A percentile compares a stretch with the other conserved stretches of the same genome.
Evolutionary conservation across 306 rosid species (phyloP).

Genomic region (Vigna trinervia): DNA sequence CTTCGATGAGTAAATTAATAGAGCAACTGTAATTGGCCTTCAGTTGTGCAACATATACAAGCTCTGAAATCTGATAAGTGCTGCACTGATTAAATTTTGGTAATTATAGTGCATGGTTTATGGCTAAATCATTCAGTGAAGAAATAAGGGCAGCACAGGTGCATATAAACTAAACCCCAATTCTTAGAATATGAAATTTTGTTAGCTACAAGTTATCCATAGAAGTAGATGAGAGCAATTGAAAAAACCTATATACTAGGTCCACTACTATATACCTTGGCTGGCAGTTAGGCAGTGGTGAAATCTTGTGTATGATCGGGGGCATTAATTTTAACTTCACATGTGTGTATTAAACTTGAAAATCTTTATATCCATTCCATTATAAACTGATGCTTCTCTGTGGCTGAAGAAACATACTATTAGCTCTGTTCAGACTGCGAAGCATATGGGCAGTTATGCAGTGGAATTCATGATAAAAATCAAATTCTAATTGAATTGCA

Average conservation of each 20-base stretch:
- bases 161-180: background rate
- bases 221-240: background rate
- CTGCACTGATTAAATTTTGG: conserved; percentile 1
- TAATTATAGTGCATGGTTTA: background rate
- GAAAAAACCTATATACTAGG: no score
- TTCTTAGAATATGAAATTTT: background rate
- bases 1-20: background rate
- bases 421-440: background rate
- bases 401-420: background rate
- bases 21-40: background rate
- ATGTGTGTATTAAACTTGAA: background rate
- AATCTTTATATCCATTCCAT: background rate
- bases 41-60: background rate
- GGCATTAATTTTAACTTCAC: background rate
- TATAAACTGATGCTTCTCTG: background rate
- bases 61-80: background rate
- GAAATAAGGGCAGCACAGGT: background rate
- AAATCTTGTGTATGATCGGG: background rate
- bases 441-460: background rate
- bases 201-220: background rate
- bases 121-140: background rate
- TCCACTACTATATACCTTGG: background rate
- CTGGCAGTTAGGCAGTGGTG: background rate
- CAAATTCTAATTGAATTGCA: background rate
- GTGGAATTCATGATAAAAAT: background rate